Evolutionary conservation across 2,329 filamentous ascomycete genomes (phyloP).

Genomic region (Samsoniella hepiali): DNA sequence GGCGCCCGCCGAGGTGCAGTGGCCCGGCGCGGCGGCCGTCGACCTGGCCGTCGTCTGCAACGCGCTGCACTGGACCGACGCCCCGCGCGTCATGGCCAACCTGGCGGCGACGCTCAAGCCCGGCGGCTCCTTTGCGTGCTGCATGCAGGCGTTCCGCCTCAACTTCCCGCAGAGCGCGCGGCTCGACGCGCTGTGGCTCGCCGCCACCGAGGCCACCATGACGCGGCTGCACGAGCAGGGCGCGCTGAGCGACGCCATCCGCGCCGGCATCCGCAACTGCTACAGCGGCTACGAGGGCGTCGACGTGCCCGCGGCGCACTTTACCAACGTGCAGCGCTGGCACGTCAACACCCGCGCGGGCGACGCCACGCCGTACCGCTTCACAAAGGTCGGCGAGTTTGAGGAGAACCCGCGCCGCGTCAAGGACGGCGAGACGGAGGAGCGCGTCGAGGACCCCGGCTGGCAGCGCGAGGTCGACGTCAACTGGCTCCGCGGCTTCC

Average conservation of each 20-base stretch:
- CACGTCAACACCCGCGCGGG: slow-evolving; percentile 2
- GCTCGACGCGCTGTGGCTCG: slow-evolving; percentile 13
- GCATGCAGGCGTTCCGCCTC: slow-evolving; percentile 16
- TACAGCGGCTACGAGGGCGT: slow-evolving; percentile 15
- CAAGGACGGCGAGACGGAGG: slow-evolving; percentile 3
- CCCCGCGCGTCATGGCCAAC: slow-evolving; percentile 5
- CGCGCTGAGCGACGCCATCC: slow-evolving; percentile 9
- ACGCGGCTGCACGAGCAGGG: slow-evolving; percentile 1
- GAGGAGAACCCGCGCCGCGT: slow-evolving; percentile 4
- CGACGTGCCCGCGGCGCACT: slow-evolving; percentile 13
- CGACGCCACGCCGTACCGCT: slow-evolving; percentile 9
- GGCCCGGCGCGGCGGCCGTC: background rate
- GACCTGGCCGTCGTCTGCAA: slow-evolving; percentile 18
- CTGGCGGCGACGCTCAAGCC: slow-evolving; percentile 6
- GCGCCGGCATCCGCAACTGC: slow-evolving; percentile 1
- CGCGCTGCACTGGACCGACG: slow-evolving; percentile 18
- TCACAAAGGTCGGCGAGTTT: slow-evolving; percentile 7
- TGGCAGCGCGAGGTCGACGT: slow-evolving; percentile 12
- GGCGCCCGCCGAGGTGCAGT: slow-evolving; percentile 9
- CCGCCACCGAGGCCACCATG: slow-evolving; percentile 3
- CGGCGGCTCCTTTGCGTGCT: slow-evolving; percentile 14
- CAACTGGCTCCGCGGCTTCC: slow-evolving; percentile 5
- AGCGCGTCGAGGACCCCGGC: background rate
- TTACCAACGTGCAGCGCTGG: slow-evolving; percentile 2
- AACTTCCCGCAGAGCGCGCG: slow-evolving; percentile 4